These are phyloP conservation scores for Eucalyptus sideroxylon DNA, from an alignment of 345 rosid genomes.

Conservation along the genomic window DNA sequence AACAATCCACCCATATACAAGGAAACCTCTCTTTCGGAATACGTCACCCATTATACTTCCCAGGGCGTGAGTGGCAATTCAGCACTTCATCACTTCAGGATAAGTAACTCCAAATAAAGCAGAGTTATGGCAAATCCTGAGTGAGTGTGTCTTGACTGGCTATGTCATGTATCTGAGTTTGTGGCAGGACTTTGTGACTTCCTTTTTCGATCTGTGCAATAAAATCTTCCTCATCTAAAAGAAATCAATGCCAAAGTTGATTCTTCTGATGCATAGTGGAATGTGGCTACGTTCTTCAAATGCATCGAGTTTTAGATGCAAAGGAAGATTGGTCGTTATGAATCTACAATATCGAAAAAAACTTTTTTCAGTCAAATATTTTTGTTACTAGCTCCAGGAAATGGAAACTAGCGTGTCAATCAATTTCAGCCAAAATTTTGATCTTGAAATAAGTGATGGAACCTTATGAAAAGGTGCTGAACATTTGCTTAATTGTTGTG, in stretches of 20 bases:
- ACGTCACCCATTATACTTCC: slow-evolving; percentile 19
- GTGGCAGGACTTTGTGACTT: background rate
- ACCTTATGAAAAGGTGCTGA: background rate
- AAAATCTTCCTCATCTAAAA: background rate
- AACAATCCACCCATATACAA: slow-evolving; percentile 20
- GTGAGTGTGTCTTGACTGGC: background rate
- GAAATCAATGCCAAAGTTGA: background rate
- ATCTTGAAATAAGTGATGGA: background rate
- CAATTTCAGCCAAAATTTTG: background rate
- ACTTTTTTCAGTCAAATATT: no score
- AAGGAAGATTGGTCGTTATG: background rate
- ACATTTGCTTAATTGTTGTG: background rate
- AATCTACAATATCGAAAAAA: background rate
- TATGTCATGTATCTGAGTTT: background rate
- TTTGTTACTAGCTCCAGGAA: background rate
- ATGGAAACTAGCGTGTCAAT: background rate
- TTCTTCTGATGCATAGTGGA: background rate
- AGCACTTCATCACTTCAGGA: slow-evolving; percentile 16
- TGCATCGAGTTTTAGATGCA: background rate
- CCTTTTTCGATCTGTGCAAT: background rate
- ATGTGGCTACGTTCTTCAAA: background rate
- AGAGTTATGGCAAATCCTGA: background rate
- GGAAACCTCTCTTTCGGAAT: slow-evolving; percentile 16
- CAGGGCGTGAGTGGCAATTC: slow-evolving; percentile 27
- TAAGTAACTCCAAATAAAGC: background rate